phyloP scores from a whole-genome alignment of 2,329 filamentous ascomycete species.

The Arthrinium phaeospermum region DNA sequence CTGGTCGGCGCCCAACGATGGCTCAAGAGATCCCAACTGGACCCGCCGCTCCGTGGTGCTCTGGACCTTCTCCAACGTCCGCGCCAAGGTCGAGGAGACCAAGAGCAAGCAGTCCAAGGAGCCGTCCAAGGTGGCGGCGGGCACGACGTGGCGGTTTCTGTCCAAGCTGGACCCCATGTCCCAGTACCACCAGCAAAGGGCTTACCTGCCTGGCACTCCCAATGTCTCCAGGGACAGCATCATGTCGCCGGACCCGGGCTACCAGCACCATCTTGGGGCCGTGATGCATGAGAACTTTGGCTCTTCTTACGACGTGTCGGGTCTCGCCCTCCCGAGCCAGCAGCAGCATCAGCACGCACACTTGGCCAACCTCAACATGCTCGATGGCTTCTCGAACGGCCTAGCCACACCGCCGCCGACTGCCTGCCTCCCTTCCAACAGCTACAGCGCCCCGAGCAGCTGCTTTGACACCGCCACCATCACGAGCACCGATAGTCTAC shows the following conservation, averaged over 20 bases:
- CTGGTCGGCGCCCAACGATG: conserved; percentile 58
- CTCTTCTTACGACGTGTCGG: conserved; percentile 50
- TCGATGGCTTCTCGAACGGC: conserved; percentile 58
- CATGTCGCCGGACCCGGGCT: conserved; percentile 59
- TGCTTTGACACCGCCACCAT: conserved; percentile 47
- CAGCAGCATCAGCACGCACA: conserved; percentile 27
- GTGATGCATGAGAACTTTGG: conserved; percentile 64
- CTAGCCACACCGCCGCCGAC: conserved; percentile 64
- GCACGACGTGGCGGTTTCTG: conserved; percentile 67
- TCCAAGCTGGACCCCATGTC: conserved; percentile 65
- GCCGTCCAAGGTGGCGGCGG: conserved; percentile 47
- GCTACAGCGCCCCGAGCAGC: conserved; percentile 42
- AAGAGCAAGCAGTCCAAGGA: conserved; percentile 34
- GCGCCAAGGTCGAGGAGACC: conserved; percentile 48
- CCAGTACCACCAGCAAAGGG: conserved; percentile 60
- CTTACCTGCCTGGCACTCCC: conserved; percentile 41
- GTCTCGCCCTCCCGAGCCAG: conserved; percentile 30
- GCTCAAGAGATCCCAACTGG: conserved; percentile 46
- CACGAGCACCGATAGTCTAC: conserved; percentile 31
- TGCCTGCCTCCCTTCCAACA: conserved; percentile 56
- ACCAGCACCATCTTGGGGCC: conserved; percentile 58
- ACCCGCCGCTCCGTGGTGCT: conserved; percentile 64
- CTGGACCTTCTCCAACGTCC: conserved; percentile 66
- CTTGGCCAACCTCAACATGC: conserved; percentile 41
- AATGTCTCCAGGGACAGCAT: conserved; percentile 51